Conservation (phyloP, 306 rosid genomes). For the Leucaena leucocephala region DNA sequence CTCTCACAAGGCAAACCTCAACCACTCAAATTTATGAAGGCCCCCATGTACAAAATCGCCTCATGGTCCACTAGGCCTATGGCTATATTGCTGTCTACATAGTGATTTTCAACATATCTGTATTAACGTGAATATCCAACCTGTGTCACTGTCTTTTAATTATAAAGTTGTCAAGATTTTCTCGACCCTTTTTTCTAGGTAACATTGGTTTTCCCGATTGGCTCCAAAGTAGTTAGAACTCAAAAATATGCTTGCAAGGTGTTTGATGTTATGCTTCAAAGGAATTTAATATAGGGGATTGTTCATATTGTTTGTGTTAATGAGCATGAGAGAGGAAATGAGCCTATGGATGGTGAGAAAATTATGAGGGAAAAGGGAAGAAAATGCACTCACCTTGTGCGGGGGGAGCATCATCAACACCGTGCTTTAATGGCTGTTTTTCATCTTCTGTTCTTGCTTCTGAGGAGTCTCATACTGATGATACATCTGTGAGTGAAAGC, state of each 20-base stretch:
- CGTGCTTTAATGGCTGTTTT: constrained; percentile 69
- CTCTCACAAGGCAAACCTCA: constrained; percentile 26
- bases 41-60: background rate
- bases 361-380: constrained; percentile 12
- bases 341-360: background rate
- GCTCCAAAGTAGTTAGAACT: background rate
- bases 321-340: background rate
- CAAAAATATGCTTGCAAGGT: background rate
- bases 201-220: constrained; percentile 23
- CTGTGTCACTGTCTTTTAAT: background rate
- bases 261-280: background rate
- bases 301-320: background rate
- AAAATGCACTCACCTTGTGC: constrained; percentile 55
- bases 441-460: constrained; percentile 48
- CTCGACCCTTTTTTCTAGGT: constrained; percentile 5
- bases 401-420: constrained; percentile 51
- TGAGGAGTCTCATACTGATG: constrained; percentile 24
- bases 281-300: background rate
- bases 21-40: constrained; percentile 33
- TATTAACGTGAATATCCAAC: constrained; percentile 10
- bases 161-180: constrained; percentile 37
- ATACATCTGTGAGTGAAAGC: constrained; percentile 14
- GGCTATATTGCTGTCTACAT: constrained; percentile 19
- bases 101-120: constrained; percentile 30
- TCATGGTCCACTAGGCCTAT: constrained; percentile 25